Evolutionary conservation across 2,329 filamentous ascomycete species (phyloP), one percentile per base, ranked within the genome.

Genomic region (Penicillium sp.): DNA sequence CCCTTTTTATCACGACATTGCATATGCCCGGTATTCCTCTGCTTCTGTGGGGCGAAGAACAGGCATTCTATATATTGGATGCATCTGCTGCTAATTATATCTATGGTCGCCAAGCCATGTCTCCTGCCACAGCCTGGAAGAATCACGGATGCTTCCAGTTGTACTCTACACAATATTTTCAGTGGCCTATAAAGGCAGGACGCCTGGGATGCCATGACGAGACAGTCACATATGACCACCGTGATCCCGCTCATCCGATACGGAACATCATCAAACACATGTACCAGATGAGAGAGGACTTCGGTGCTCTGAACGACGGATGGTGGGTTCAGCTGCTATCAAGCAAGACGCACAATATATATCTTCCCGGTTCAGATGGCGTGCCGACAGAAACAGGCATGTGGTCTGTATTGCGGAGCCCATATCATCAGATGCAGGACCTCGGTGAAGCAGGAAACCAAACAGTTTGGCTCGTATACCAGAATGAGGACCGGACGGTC

Each of bases 21-120:
- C 70, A 81, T 39, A 72, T 84, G 62, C 82, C 82, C 1, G 82
- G 82, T 13, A 81, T 84, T 27, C 80, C 82, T 0, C 63, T 82
- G 27, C 66, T 83, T 13, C 73, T 79, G 13, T 86, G 80, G 79
- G 82, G 83, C 14, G 83, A 86, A 61, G 83, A 86, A 60, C 83
- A 86, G 65, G 79, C 77, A 0, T 82, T 81, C 53, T 85, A 85
- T 57, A 69, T 83, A 0, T 67, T 85, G 2, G 83, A 86, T 60
- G 83, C 80, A 50, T 83, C 82, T 0, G 82, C 82, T 4, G 70
- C 71, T 49, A 84, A 86, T 59, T 86, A 86, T 60, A 75, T 86
- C 35, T 86, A 81, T 61, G 83, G 83, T 16, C 78, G 83, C 57
- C 79, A 82, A 61, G 70, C 83, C 2, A 84, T 86, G 77, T 77